Percentiles rank a stretch among this genome's conserved stretches.
phyloP scores from a whole-genome alignment of 116 monocot genomes.

The Phalaenopsis hybrid region DNA sequence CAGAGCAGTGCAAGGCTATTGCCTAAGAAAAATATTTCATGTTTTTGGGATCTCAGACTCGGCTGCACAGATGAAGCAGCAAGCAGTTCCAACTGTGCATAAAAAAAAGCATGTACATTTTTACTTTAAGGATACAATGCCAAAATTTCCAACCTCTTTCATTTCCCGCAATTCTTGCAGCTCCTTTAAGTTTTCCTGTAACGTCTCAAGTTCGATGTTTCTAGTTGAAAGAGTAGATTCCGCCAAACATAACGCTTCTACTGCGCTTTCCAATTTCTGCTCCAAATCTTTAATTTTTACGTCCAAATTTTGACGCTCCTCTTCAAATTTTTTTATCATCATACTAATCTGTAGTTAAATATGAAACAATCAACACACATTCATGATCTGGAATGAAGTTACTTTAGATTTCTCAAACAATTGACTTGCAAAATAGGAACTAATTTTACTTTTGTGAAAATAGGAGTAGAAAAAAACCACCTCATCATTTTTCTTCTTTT shows the following conservation, averaged over 20 bases:
- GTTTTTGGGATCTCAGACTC: too few species aligned
- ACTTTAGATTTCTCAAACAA: not conserved
- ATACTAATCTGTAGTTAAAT: conserved; percentile 27
- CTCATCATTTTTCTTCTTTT: conserved; percentile 79
- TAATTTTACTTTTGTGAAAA: not conserved
- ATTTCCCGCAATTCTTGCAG: conserved; percentile 85
- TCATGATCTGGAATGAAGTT: not conserved
- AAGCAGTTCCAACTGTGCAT: too few species aligned
- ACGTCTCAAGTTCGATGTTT: conserved; percentile 50
- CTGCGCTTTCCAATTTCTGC: conserved; percentile 38
- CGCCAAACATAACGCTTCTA: conserved; percentile 36
- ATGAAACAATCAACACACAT: not conserved
- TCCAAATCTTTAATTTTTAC: conserved; percentile 53
- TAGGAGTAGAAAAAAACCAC: conserved; percentile 19
- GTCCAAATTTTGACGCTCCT: conserved; percentile 46
- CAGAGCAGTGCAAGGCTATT: too few species aligned
- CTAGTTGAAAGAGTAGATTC: conserved; percentile 56
- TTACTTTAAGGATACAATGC: not conserved
- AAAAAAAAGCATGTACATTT: not conserved
- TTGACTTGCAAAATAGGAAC: not conserved
- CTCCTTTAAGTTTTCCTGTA: conserved; percentile 77
- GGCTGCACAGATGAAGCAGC: too few species aligned
- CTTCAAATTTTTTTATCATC: conserved; percentile 49
- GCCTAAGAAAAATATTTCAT: too few species aligned
- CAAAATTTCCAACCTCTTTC: conserved; percentile 58